A percentile compares a stretch with the other conserved stretches of the same genome.
Evolutionary conservation across 2,329 filamentous ascomycete species (phyloP).

Genomic region (Harringtonia aguacate): DNA sequence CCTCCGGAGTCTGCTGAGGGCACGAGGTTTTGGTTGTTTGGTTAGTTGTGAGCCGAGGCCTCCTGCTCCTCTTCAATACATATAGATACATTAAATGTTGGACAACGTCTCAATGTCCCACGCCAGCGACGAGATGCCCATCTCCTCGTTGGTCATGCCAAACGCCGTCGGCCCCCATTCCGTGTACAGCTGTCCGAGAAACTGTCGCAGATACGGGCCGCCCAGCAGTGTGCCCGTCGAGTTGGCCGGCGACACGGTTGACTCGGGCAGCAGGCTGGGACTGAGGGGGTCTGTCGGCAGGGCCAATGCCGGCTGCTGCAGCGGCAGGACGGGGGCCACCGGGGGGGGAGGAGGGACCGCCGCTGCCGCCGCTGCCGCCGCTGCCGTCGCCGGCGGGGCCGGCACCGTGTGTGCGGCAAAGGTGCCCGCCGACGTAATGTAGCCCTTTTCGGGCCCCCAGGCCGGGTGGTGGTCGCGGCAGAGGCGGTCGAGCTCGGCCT

Average conservation of each 20-base stretch:
- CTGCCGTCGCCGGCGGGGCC: too few species aligned
- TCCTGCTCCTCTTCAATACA: too few species aligned
- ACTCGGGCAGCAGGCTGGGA: too few species aligned
- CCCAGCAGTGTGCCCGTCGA: background rate
- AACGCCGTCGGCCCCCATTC: background rate
- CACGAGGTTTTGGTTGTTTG: too few species aligned
- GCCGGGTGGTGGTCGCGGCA: background rate
- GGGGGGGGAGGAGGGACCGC: too few species aligned
- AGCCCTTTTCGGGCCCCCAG: background rate
- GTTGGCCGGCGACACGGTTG: too few species aligned
- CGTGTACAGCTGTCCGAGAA: background rate
- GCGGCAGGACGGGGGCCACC: too few species aligned
- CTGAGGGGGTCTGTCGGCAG: too few species aligned
- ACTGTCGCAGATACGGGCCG: background rate
- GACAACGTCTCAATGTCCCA: background rate
- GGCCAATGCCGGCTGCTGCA: too few species aligned
- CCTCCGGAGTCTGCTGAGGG: too few species aligned
- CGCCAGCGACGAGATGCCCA: conserved; percentile 1
- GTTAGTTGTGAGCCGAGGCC: too few species aligned
- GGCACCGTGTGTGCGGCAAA: conserved; percentile 1
- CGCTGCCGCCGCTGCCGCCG: too few species aligned
- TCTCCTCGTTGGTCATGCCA: conserved; percentile 1
- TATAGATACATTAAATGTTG: background rate
- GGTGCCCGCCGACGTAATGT: background rate
- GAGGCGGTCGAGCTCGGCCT: conserved; percentile 8